These are phyloP conservation scores for Colletotrichum orbiculare DNA, from an alignment of 2,329 filamentous ascomycete species.

Conservation along the genomic window DNA sequence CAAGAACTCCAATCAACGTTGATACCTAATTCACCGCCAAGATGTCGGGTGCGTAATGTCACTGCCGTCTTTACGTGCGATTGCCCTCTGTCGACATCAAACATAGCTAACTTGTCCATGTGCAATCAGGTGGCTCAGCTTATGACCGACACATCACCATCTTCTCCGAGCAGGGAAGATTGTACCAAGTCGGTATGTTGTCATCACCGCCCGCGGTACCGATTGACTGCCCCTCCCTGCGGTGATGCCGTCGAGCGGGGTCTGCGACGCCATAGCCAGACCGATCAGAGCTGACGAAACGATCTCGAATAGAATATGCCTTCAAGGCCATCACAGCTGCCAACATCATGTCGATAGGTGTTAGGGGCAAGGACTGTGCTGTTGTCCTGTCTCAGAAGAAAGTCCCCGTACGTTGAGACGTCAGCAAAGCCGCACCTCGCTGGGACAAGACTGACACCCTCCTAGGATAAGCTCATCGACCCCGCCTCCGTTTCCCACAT, in stretches of 20 bases:
- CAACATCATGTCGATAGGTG: slow-evolving; percentile 97
- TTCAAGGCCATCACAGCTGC: slow-evolving; percentile 99
- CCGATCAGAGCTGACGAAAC: slow-evolving; percentile 39
- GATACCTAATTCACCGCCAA: slow-evolving; percentile 44
- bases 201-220: slow-evolving; percentile 8
- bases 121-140: slow-evolving; percentile 77
- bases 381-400: slow-evolving; percentile 99
- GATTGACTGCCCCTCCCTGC: slow-evolving; percentile 31
- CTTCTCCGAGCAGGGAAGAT: slow-evolving; percentile 97
- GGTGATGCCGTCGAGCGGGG: slow-evolving; percentile 35
- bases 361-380: slow-evolving; percentile 95
- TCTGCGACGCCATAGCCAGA: slow-evolving; percentile 8
- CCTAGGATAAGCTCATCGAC: slow-evolving; percentile 97
- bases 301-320: slow-evolving; percentile 85
- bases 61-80: slow-evolving; percentile 12
- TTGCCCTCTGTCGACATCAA: slow-evolving; percentile 15
- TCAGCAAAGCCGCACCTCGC: slow-evolving; percentile 26
- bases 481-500: slow-evolving; percentile 96
- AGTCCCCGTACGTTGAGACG: slow-evolving; percentile 80
- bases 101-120: slow-evolving; percentile 43
- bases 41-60: slow-evolving; percentile 62
- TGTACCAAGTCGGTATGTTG: slow-evolving; percentile 98
- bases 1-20: slow-evolving; percentile 8
- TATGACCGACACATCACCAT: slow-evolving; percentile 99
- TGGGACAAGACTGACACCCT: slow-evolving; percentile 46